Evolutionary conservation across 768 basidiomycete species (phyloP), one percentile per base, ranked within the genome.

Genomic region (Ephemerocybe angulata): DNA sequence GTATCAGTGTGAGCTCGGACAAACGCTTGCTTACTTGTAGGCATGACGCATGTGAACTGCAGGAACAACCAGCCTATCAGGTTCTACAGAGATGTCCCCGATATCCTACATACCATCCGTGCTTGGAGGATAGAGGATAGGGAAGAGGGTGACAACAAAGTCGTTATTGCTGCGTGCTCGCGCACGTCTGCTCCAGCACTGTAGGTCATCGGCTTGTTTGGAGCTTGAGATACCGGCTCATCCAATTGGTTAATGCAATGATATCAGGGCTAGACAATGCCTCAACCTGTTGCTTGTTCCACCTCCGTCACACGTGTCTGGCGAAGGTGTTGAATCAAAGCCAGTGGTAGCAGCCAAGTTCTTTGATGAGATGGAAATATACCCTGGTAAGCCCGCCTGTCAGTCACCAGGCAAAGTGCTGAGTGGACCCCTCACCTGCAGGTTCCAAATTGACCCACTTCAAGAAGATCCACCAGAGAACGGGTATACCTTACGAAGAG

Each of bases 361-460:
- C 58, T 88, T 90, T 62, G 81, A 87, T 62, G 79, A 89, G 55
- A 59, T 82, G 42, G 87, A 90, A 62, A 88, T 91, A 67, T 90
- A 87, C 63, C 87, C 87, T 24, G 85, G 84, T 82, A 57, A 21
- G 65, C 63, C 11, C 21, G 21, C 42, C 21, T 22, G 42, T 44
- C n/a, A 19, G 42, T 22, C n/a, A 13, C 38, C n/a, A 6, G 15
- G 38, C 4, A 3, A 38, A 24, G 28, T 33, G 2, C 27, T 21
- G 4, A 22, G n/a, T 46, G 4, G 40, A 10, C 48, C 35, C 49
- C 12, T 31, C 19, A n/a, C 21, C 38, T 46, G 29, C 61, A 85
- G 86, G 88, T 15, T 90, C 90, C 22, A 94, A 95, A 71, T 71
- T 92, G 17, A 77, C 79, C 3, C 92, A 94, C 64, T 95, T 95